Evolutionary conservation across 202 grass and related monocot genomes (phyloP).

Genomic region (Cymbopogon flexuosus): DNA sequence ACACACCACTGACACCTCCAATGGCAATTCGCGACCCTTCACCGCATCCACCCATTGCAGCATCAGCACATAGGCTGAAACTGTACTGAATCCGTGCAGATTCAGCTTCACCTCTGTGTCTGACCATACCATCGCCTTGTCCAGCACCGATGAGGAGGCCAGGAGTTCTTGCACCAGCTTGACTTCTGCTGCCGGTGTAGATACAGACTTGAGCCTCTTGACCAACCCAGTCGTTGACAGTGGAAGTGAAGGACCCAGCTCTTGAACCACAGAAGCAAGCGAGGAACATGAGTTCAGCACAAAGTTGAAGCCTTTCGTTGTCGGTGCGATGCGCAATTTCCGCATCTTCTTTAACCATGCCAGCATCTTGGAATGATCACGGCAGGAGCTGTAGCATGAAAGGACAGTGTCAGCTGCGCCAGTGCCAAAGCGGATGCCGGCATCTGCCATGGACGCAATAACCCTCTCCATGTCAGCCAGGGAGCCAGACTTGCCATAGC

Average conservation of each 20-base stretch:
- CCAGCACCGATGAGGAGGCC: constrained; percentile 40
- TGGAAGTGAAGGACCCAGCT: constrained; percentile 43
- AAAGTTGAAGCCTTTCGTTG: constrained; percentile 49
- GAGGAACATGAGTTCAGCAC: constrained; percentile 61
- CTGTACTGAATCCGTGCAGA: constrained; percentile 64
- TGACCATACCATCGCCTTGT: constrained; percentile 57
- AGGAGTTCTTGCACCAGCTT: constrained; percentile 60
- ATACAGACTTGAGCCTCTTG: constrained; percentile 37
- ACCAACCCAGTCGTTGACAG: constrained; percentile 41
- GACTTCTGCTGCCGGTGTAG: constrained; percentile 40
- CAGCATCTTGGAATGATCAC: constrained; percentile 46
- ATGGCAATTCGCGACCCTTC: constrained; percentile 18
- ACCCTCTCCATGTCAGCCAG: constrained; percentile 61
- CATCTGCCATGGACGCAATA: constrained; percentile 56
- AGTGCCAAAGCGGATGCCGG: constrained; percentile 48
- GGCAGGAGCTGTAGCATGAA: constrained; percentile 65
- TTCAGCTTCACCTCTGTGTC: constrained; percentile 73
- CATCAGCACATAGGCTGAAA: constrained; percentile 66
- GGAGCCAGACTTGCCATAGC: constrained; percentile 58
- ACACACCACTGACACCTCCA: constrained; percentile 70
- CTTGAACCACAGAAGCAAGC: constrained; percentile 28
- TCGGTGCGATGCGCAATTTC: constrained; percentile 33
- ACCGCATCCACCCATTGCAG: constrained; percentile 67
- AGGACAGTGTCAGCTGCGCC: constrained; percentile 61
- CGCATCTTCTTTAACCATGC: constrained; percentile 58